Conservation (phyloP, 805 yeast species). For the Kluyveromyces starmeri region DNA sequence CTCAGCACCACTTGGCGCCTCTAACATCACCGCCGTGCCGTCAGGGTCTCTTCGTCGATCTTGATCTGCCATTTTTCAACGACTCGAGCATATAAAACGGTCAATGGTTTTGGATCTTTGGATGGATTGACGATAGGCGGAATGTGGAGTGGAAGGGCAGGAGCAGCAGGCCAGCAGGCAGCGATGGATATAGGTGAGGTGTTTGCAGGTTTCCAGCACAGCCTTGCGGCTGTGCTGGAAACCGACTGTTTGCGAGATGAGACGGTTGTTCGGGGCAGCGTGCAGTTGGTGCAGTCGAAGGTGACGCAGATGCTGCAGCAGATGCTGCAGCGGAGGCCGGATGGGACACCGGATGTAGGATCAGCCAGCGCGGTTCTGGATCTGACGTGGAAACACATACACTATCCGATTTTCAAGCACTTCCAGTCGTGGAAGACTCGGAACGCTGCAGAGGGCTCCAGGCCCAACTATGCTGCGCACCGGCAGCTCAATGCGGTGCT, state of each 20-base stretch:
- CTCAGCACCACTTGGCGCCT: too few species aligned
- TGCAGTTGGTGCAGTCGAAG: conserved; percentile 24
- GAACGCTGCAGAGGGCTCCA: conserved; percentile 6
- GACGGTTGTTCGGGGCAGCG: conserved; percentile 21
- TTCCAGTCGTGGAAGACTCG: conserved; percentile 9
- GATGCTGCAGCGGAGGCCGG: conserved; percentile 6
- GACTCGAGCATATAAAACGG: too few species aligned
- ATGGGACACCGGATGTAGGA: conserved; percentile 1
- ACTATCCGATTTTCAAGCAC: conserved; percentile 10
- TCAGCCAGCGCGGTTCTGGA: conserved; percentile 32
- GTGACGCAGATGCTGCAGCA: conserved; percentile 13
- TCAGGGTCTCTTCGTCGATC: too few species aligned
- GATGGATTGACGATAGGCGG: too few species aligned
- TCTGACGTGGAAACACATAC: conserved; percentile 11
- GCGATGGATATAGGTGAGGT: too few species aligned
- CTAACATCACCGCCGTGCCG: too few species aligned
- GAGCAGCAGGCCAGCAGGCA: too few species aligned
- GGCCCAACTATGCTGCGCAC: conserved; percentile 7
- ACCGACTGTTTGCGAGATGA: conserved; percentile 15
- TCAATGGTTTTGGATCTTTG: too few species aligned
- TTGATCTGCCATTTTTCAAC: too few species aligned
- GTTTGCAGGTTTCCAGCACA: conserved; percentile 1
- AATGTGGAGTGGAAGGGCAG: too few species aligned
- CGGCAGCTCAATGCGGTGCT: conserved; percentile 9
- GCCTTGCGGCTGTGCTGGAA: conserved; percentile 7